Base-by-base conservation (phyloP, 2,329 filamentous ascomycete species). In the Amylocarpus encephaloides region DNA sequence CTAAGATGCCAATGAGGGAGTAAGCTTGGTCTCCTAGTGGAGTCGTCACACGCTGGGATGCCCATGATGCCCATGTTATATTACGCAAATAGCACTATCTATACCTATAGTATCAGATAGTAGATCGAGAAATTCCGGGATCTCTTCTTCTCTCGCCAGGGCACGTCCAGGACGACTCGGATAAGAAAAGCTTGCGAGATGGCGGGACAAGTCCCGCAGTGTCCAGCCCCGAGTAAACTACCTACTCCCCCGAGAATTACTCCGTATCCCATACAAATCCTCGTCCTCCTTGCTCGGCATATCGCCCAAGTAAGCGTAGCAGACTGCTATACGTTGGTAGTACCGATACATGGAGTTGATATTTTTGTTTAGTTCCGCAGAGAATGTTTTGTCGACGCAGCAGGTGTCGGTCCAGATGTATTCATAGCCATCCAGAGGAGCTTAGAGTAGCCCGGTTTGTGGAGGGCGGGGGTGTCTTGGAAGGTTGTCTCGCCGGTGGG, bases 1-100 rank as follows among this genome's bases (percentile, higher is more conserved):
- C 59, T 19, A 67, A 69, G 4, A 69, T 56, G 1, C 67, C 67
- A 15, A 69, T 52, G 34, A 69, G 46, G 29, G 58, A 65, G 46
- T 69, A 69, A 1, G 67, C 66, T 39, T 58, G 55, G 48, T 69
- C 48, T 45, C 45, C 48, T 9, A 39, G 13, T 6, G 63, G 57
- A 1, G 54, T 59, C 3, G 65, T 68, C 36, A 61, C 50, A 10
- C 67, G 59, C 16, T 56, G 46, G 6, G 64, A 55, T 13, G 65
- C 65, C 67, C 67, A 69, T 18, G 22, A 26, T n/a, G n/a, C n/a
- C n/a, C n/a, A n/a, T n/a, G n/a, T n/a, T n/a, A n/a, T n/a, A n/a
- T 26, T 26, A 4, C 22, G 22, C 22, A 26, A 26, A 26, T 7
- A 26, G 22, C 22, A 7, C 22, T 26, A 7, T 26, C 22, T 4